phyloP scores from a whole-genome alignment of 1,284 basidiomycete genomes.

The Fistulinella cinereoalba region DNA sequence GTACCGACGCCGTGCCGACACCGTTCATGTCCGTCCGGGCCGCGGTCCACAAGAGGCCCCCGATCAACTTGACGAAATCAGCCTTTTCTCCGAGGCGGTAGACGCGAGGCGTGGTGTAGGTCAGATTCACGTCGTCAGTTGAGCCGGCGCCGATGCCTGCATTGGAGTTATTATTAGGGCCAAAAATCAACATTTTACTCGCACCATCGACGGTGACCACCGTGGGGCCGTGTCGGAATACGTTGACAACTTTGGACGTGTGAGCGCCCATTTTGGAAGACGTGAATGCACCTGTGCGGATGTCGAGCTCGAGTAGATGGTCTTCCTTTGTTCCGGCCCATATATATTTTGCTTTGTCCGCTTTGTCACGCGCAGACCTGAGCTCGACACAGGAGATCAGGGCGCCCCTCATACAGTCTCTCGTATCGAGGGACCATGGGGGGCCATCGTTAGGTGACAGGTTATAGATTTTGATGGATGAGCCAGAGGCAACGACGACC shows the following conservation, averaged over 20 bases:
- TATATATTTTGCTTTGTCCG: slow-evolving; percentile 48
- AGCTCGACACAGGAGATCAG: slow-evolving; percentile 78
- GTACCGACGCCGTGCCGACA: too few relatives aligned
- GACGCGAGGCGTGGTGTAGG: slow-evolving; percentile 54
- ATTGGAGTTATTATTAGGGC: slow-evolving; percentile 35
- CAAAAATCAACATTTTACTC: slow-evolving; percentile 79
- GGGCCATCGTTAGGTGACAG: slow-evolving; percentile 47
- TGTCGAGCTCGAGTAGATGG: too few relatives aligned
- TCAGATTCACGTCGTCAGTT: slow-evolving; percentile 38
- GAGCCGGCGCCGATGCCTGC: too few relatives aligned
- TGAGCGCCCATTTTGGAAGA: too few relatives aligned
- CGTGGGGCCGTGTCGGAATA: slow-evolving; percentile 63
- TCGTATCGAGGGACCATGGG: slow-evolving; percentile 55
- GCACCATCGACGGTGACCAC: slow-evolving; percentile 82
- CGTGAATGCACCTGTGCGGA: too few relatives aligned
- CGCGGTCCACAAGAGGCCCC: slow-evolving; percentile 79
- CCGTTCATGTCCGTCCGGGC: slow-evolving; percentile 49
- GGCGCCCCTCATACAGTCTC: slow-evolving; percentile 68
- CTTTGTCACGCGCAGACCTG: slow-evolving; percentile 44
- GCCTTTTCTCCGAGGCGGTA: slow-evolving; percentile 78
- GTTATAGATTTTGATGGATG: slow-evolving; percentile 68
- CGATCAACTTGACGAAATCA: slow-evolving; percentile 73
- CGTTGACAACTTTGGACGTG: slow-evolving; percentile 61
- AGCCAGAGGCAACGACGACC: slow-evolving; percentile 59
- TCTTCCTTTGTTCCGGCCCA: slow-evolving; percentile 93